Evolutionary conservation across 495 filamentous ascomycete genomes (phyloP).

Genomic region (Hypoxylon trugodes): DNA sequence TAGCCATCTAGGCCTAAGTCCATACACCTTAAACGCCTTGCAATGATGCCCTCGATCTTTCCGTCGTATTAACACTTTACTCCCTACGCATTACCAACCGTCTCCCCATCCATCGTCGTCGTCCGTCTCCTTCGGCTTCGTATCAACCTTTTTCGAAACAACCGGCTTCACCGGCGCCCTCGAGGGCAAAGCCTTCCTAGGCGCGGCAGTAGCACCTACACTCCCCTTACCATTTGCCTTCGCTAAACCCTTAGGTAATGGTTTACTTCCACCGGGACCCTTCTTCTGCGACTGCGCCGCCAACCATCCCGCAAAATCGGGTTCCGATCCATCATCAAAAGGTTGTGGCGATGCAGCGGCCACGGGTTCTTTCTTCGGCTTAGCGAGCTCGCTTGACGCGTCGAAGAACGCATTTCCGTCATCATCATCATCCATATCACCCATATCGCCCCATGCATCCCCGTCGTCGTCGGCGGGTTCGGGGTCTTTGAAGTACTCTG

Average conservation of each 20-base stretch:
- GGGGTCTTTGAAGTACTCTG: conserved; percentile 54
- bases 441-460: conserved; percentile 78
- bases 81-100: conserved; percentile 61
- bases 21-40: conserved; percentile 23
- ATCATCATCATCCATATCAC: conserved; percentile 66
- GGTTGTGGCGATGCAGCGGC: conserved; percentile 54
- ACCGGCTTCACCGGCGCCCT: conserved; percentile 45
- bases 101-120: conserved; percentile 75
- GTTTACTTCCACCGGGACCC: conserved; percentile 58
- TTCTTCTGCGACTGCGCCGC: conserved; percentile 83
- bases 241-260: conserved; percentile 78
- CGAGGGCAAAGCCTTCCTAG: conserved; percentile 45
- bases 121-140: conserved; percentile 62
- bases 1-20: neutral
- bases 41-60: conserved; percentile 12
- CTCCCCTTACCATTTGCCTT: conserved; percentile 59
- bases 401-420: conserved; percentile 59
- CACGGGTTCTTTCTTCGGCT: conserved; percentile 32
- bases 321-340: conserved; percentile 84
- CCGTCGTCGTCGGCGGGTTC: conserved; percentile 61
- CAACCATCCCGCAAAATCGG: conserved; percentile 93
- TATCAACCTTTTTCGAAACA: conserved; percentile 60
- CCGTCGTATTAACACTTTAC: neutral
- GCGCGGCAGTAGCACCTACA: conserved; percentile 40
- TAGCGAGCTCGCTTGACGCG: conserved; percentile 43